These are phyloP conservation scores for Cladosporium sp. DNA, from an alignment of 2,329 filamentous ascomycete species.

Conservation along the genomic window DNA sequence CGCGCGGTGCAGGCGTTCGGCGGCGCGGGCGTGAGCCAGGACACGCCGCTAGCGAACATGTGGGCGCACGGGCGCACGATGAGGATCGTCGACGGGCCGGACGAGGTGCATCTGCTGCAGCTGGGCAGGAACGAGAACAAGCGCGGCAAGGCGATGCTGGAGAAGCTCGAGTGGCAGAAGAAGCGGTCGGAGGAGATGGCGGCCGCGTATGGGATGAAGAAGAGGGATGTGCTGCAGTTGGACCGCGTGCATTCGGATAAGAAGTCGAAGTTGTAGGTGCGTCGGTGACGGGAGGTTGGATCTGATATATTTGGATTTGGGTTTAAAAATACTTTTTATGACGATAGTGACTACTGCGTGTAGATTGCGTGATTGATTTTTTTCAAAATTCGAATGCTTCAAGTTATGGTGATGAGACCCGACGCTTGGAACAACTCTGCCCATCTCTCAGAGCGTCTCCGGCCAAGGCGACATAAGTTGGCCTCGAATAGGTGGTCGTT, in stretches of 20 bases:
- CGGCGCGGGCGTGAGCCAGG: constrained; percentile 84
- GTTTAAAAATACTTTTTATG: too few species aligned
- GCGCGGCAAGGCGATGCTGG: constrained; percentile 54
- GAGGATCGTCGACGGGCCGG: constrained; percentile 65
- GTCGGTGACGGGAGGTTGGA: neutral
- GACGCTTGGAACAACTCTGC: too few species aligned
- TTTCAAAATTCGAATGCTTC: too few species aligned
- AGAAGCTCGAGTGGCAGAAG: constrained; percentile 59
- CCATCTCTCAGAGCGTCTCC: too few species aligned
- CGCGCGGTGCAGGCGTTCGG: constrained; percentile 90
- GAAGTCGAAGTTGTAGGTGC: constrained; percentile 38
- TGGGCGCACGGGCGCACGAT: constrained; percentile 32
- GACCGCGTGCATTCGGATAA: constrained; percentile 27
- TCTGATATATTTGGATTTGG: too few species aligned
- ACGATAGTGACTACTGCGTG: too few species aligned
- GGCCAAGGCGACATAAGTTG: too few species aligned
- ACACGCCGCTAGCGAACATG: constrained; percentile 74
- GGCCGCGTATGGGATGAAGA: constrained; percentile 49
- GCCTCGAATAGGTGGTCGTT: too few species aligned
- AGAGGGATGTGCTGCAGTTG: constrained; percentile 37
- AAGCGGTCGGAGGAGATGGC: constrained; percentile 60
- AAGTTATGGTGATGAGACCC: too few species aligned
- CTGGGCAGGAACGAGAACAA: constrained; percentile 76
- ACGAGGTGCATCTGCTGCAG: constrained; percentile 88
- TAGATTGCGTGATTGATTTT: too few species aligned